Percentiles rank a stretch among this genome's conserved stretches.
phyloP scores from a whole-genome alignment of 495 filamentous ascomycete species.

The Xylaria scruposa region DNA sequence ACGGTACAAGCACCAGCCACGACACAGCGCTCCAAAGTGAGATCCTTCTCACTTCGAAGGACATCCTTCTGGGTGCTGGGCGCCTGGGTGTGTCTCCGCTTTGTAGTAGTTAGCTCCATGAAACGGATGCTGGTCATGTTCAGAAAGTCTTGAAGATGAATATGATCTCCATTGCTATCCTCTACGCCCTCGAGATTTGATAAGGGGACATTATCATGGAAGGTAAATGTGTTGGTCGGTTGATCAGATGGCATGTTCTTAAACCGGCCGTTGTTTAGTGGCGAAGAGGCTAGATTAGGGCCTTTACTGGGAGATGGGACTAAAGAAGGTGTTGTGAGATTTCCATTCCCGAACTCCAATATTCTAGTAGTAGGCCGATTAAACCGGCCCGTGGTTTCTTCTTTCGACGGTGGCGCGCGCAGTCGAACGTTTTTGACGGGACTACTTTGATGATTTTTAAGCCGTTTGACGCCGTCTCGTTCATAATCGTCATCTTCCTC shows the following conservation, averaged over 20 bases:
- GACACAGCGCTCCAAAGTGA: conserved; percentile 76
- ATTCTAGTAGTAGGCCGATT: conserved; percentile 59
- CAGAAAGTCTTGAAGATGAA: conserved; percentile 90
- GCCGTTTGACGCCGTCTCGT: conserved; percentile 68
- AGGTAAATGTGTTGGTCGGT: conserved; percentile 52
- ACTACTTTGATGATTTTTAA: conserved; percentile 74
- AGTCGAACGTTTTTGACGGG: conserved; percentile 78
- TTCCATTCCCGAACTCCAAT: conserved; percentile 35
- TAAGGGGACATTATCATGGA: conserved; percentile 48
- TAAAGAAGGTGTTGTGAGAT: conserved; percentile 48
- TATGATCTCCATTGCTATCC: conserved; percentile 64
- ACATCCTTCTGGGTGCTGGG: conserved; percentile 55
- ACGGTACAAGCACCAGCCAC: conserved; percentile 89
- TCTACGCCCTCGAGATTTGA: conserved; percentile 43
- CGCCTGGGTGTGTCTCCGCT: conserved; percentile 82
- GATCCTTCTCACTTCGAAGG: conserved; percentile 52
- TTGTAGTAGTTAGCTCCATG: conserved; percentile 93
- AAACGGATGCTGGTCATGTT: conserved; percentile 96
- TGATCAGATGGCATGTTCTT: conserved; percentile 52
- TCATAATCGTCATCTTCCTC: conserved; percentile 70
- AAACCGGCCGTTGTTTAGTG: conserved; percentile 57
- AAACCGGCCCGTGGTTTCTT: conserved; percentile 66
- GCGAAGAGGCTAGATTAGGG: conserved; percentile 48
- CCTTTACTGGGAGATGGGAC: conserved; percentile 53
- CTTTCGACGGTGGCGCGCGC: conserved; percentile 68